phyloP scores from a whole-genome alignment of 768 basidiomycete species.

The Dioszegia aurantiaca region DNA sequence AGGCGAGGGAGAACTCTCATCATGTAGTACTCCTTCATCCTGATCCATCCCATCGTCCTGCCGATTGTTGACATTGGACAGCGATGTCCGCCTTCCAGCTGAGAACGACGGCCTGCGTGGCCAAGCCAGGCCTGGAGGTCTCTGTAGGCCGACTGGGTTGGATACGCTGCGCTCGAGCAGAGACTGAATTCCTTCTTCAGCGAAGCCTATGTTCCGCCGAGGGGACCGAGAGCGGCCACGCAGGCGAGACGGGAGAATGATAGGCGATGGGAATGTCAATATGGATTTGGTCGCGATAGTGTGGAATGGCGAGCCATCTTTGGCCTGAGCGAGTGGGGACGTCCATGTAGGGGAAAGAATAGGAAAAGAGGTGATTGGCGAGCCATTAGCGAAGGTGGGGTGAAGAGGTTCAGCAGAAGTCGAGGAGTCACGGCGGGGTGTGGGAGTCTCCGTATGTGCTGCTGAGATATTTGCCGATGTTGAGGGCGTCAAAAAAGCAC shows the following conservation, averaged over 20 bases:
- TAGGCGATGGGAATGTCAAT: slow-evolving; percentile 9
- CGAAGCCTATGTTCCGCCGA: slow-evolving; percentile 34
- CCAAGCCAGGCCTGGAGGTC: slow-evolving; percentile 14
- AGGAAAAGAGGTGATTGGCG: background rate
- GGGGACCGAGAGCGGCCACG: slow-evolving; percentile 34
- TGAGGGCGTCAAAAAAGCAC: too few relatives aligned
- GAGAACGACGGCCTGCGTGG: slow-evolving; percentile 12
- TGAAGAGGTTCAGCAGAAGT: background rate
- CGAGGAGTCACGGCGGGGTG: too few relatives aligned
- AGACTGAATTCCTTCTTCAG: slow-evolving; percentile 25
- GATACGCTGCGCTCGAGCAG: slow-evolving; percentile 17
- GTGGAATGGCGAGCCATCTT: slow-evolving; percentile 5
- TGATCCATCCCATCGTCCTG: slow-evolving; percentile 25
- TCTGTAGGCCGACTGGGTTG: slow-evolving; percentile 4
- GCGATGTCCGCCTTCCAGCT: slow-evolving; percentile 4
- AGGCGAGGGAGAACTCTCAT: background rate
- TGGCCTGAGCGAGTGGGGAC: background rate
- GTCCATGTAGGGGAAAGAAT: slow-evolving; percentile 12
- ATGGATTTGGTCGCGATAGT: slow-evolving; percentile 6
- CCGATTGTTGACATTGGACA: slow-evolving; percentile 18
- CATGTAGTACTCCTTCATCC: slow-evolving; percentile 18
- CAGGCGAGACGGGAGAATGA: slow-evolving; percentile 14
- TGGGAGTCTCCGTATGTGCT: too few relatives aligned
- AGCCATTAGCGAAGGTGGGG: background rate
- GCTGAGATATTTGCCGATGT: too few relatives aligned